Base-by-base conservation (phyloP, 176 grass and related monocot genomes). In the Ananas comosus region DNA sequence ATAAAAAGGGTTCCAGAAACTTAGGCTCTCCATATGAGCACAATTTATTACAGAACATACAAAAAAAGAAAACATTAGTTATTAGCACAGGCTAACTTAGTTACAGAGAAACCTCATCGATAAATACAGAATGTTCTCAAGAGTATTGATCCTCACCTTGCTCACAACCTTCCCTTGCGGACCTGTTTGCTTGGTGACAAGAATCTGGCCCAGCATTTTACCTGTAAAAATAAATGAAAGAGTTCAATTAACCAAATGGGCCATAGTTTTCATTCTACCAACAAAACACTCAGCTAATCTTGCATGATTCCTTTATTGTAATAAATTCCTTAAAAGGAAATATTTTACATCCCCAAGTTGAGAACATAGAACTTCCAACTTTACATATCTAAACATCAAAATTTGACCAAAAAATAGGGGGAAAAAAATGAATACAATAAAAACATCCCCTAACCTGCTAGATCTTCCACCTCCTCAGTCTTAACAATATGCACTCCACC, bases 401-500 rank as follows among this genome's bases (percentile, higher is more conserved):
- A 63, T 65, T 12, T 12, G 6, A 33, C 25, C 51, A 53, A 76
- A 50, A 13, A 64, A 53, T 50, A 42, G 33, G 6, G 6, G 6
- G 6, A 54, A 52, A 28, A n/a, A 74, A 78, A 79, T 19, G 64
- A 42, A 72, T 42, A 42, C 16, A 16, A 67, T 65, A 80, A 51
- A 72, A 74, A 14, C 10, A 76, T 64, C 58, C 13, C 75, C 63
- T 65, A 70, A 99, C 95, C 68, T 23, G 95, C 95, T 69, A 99
- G 65, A 48, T 70, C 71, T 82, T 85, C 82, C 4, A 86, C 90
- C 68, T 99, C 90, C 52, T 99, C 95, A 27, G 81, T 75, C 75
- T 99, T 99, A 65, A 99, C 90, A 80, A 99, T 99, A 94, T 99
- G 95, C 51, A 99, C 95, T 13, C 95, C 95, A 56, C 90, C 95